Evolutionary conservation across 495 filamentous ascomycete species (phyloP).

Genomic region (Neohortaea acidophila): DNA sequence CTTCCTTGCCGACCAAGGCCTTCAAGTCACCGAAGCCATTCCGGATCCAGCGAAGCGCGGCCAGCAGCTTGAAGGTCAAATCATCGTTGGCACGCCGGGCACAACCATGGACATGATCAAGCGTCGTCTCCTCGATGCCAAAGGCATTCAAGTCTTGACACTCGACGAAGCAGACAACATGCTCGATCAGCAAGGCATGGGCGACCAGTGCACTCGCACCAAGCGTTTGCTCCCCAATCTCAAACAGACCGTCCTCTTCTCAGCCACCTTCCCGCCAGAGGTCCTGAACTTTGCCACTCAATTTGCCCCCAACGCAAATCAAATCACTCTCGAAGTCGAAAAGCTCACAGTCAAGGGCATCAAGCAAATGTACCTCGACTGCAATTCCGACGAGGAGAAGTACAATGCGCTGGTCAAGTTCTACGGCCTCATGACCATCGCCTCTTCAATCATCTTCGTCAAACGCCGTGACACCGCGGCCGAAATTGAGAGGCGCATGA

Average conservation of each 20-base stretch:
- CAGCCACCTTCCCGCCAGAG: conserved; percentile 80
- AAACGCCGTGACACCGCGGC: conserved; percentile 67
- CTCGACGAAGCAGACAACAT: conserved; percentile 37
- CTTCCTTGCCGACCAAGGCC: conserved; percentile 38
- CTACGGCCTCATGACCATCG: conserved; percentile 88
- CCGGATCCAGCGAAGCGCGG: conserved; percentile 52
- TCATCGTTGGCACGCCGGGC: conserved; percentile 88
- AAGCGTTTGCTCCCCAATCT: conserved; percentile 59
- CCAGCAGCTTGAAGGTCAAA: conserved; percentile 46
- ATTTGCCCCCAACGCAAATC: conserved; percentile 73
- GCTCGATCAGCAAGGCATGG: conserved; percentile 77
- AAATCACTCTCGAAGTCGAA: conserved; percentile 73
- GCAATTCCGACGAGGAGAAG: conserved; percentile 61
- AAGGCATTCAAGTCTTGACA: conserved; percentile 36
- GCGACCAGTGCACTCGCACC: conserved; percentile 84
- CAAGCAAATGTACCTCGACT: conserved; percentile 93
- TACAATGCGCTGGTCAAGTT: conserved; percentile 77
- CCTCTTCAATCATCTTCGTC: conserved; percentile 95
- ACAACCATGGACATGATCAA: conserved; percentile 79
- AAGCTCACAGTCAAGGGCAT: conserved; percentile 95
- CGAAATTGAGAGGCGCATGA: conserved; percentile 74
- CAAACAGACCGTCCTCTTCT: conserved; percentile 83
- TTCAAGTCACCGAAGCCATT: conserved; percentile 63
- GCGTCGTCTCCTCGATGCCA: conserved; percentile 33
- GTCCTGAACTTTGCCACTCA: conserved; percentile 63